A percentile compares a stretch with the other conserved stretches of the same genome.
Evolutionary conservation across 306 rosid species (phyloP).

Genomic region (Malus fusca): DNA sequence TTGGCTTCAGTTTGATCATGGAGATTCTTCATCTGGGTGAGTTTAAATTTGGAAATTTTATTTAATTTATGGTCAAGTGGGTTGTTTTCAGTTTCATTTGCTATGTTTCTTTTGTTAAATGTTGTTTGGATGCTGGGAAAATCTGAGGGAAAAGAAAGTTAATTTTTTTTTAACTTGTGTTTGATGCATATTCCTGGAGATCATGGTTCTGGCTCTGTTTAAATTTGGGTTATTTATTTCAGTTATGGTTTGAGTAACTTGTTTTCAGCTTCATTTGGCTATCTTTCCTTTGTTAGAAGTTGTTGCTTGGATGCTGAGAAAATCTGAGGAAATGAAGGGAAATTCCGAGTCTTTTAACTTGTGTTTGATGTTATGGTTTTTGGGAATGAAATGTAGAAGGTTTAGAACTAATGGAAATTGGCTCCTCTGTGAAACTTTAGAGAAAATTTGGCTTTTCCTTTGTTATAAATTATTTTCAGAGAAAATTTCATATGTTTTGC

Average conservation of each 20-base stretch:
- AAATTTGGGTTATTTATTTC: background rate
- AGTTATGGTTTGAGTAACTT: background rate
- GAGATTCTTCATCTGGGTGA: slow-evolving; percentile 23
- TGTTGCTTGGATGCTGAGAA: slow-evolving; percentile 21
- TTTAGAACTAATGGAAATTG: background rate
- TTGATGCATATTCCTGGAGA: slow-evolving; percentile 18
- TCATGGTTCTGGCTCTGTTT: slow-evolving; percentile 19
- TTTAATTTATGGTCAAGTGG: background rate
- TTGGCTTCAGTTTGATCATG: slow-evolving; percentile 19
- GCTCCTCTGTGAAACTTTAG: background rate
- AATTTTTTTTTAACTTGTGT: background rate
- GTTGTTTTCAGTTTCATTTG: background rate
- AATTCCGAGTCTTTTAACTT: background rate
- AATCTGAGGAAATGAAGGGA: background rate
- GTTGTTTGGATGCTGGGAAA: slow-evolving; percentile 22
- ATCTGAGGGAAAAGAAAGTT: background rate
- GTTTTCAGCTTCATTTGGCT: background rate
- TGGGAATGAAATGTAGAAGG: background rate
- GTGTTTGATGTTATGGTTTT: background rate
- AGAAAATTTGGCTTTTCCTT: background rate
- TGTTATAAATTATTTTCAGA: background rate
- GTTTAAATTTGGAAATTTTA: background rate
- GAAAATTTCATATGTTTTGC: background rate
- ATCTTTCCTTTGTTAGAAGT: background rate
- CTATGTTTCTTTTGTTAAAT: background rate